Percentiles rank a stretch among this genome's conserved stretches.
Conservation (phyloP, 2,329 filamentous ascomycete species). For the Triangularia verruculosa region DNA sequence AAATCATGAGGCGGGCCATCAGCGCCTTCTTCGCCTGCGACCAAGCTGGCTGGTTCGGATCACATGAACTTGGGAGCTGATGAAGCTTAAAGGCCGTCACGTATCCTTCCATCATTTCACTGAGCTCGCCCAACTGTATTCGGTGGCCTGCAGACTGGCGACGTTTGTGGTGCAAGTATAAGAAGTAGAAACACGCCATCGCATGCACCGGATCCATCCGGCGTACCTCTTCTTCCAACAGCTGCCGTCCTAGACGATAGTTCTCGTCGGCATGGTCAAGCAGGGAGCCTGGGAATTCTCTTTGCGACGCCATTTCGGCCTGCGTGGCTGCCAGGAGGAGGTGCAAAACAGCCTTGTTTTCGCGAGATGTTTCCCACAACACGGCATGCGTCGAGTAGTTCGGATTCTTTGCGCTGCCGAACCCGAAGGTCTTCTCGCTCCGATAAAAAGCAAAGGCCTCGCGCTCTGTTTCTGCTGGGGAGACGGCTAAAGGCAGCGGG, state of each 20-base stretch:
- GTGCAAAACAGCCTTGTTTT: constrained; percentile 12
- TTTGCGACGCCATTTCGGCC: constrained; percentile 10
- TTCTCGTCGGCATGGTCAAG: constrained; percentile 11
- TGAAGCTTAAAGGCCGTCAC: constrained; percentile 4
- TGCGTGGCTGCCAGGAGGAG: constrained; percentile 18
- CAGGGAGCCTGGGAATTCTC: neutral
- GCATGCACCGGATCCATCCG: constrained; percentile 13
- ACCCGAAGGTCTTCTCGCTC: constrained; percentile 13
- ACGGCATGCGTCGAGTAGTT: constrained; percentile 18
- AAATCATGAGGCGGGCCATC: constrained; percentile 15
- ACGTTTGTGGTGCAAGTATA: constrained; percentile 14
- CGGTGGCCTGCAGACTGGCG: constrained; percentile 3
- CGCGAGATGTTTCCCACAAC: constrained; percentile 7
- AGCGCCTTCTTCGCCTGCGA: constrained; percentile 10
- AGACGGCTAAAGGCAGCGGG: constrained; percentile 7
- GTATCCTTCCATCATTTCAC: constrained; percentile 14
- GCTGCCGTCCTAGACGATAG: constrained; percentile 10
- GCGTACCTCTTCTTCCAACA: neutral
- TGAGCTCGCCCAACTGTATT: constrained; percentile 7
- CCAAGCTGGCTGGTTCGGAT: neutral
- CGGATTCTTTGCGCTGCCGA: constrained; percentile 19
- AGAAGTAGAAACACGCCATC: constrained; percentile 20
- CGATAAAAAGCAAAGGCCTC: constrained; percentile 17
- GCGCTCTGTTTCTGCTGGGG: constrained; percentile 6
- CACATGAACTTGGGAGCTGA: constrained; percentile 3